phyloP scores from a whole-genome alignment of 1,284 basidiomycete species.

The Ustanciosporium gigantosporum region DNA sequence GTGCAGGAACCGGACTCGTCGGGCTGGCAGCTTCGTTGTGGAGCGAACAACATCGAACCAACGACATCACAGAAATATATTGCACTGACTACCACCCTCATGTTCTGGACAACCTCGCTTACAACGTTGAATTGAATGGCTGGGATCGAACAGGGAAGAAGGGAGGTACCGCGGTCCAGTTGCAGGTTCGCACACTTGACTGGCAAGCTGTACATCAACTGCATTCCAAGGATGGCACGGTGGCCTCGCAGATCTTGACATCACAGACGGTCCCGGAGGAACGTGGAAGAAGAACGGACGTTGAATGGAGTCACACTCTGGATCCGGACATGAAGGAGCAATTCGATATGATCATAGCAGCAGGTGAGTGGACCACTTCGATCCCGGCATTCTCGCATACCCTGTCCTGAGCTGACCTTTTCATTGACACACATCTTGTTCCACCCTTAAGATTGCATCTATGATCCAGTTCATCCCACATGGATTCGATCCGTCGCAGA shows the following conservation, averaged over 20 bases:
- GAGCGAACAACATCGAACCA: background rate
- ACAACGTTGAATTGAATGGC: conserved; percentile 37
- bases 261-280: conserved; percentile 39
- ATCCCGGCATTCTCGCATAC: too few species aligned
- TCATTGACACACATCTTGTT: too few species aligned
- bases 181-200: conserved; percentile 36
- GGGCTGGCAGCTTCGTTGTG: conserved; percentile 41
- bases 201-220: conserved; percentile 42
- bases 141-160: conserved; percentile 2
- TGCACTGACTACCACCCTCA: conserved; percentile 52
- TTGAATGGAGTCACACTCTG: background rate
- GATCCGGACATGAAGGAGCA: background rate
- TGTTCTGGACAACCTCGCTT: conserved; percentile 44
- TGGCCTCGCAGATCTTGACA: conserved; percentile 8
- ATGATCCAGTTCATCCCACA: conserved; percentile 46
- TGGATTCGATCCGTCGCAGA: conserved; percentile 53
- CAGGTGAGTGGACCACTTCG: conserved; percentile 33
- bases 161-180: background rate
- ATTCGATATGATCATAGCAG: conserved; percentile 46
- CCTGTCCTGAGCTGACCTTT: too few species aligned
- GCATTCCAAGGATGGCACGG: background rate
- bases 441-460: conserved; percentile 59
- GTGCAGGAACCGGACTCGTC: conserved; percentile 55
- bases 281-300: too few species aligned
- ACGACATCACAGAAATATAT: conserved; percentile 5